Conservation (phyloP, 106 monocot genomes). For the Dendrobium catenatum region DNA sequence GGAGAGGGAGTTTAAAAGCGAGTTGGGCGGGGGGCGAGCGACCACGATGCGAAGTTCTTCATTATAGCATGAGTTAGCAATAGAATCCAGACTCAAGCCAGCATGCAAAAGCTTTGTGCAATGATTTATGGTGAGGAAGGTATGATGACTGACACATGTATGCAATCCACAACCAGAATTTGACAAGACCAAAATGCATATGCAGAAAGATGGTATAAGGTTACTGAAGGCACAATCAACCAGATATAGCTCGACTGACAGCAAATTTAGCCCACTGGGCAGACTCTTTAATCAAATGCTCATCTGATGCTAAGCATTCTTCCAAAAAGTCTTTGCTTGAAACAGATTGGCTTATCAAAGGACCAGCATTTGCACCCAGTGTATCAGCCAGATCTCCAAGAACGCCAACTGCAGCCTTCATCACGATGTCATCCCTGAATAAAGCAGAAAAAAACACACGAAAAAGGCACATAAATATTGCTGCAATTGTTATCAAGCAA, state of each 20-base stretch:
- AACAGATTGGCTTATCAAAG: constrained; percentile 71
- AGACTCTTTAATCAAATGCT: constrained; percentile 82
- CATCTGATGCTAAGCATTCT: constrained; percentile 86
- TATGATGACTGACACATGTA: constrained; percentile 33
- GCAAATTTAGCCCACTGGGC: constrained; percentile 94
- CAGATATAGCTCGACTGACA: constrained; percentile 64
- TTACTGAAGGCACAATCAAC: constrained; percentile 28
- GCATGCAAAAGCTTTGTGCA: too few relatives aligned
- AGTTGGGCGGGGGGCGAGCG: too few relatives aligned
- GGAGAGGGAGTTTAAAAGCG: too few relatives aligned
- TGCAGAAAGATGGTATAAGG: neutral
- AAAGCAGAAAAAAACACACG: constrained; percentile 5
- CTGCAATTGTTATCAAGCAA: neutral
- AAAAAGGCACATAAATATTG: neutral
- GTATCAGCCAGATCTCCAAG: constrained; percentile 95
- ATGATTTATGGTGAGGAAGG: neutral
- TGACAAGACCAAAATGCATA: constrained; percentile 50
- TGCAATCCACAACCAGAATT: constrained; percentile 49
- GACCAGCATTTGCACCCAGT: constrained; percentile 64
- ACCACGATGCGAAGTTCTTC: too few relatives aligned
- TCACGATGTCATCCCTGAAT: constrained; percentile 82
- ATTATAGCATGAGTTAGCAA: too few relatives aligned
- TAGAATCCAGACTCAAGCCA: too few relatives aligned
- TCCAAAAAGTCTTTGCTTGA: constrained; percentile 77
- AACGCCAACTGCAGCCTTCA: constrained; percentile 80